Percentiles rank a stretch among this genome's conserved stretches.
phyloP scores from a whole-genome alignment of 2,329 filamentous ascomycete genomes.

The Bretziella fagacearum region DNA sequence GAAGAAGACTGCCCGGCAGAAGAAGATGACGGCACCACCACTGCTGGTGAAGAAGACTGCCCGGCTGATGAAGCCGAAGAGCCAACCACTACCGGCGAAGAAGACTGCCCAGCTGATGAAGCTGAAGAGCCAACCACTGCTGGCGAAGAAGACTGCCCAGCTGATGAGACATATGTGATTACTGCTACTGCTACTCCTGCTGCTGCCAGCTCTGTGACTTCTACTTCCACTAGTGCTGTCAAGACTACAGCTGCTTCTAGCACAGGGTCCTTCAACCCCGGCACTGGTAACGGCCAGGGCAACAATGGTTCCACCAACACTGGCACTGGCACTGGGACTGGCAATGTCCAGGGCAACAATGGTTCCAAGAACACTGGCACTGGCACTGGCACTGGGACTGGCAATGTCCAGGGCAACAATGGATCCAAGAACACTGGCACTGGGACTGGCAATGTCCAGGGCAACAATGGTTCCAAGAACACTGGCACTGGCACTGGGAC shows the following conservation, averaged over 20 bases:
- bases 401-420: too few relatives aligned
- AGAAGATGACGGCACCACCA: background rate
- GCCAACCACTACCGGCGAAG: too few relatives aligned
- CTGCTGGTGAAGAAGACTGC: background rate
- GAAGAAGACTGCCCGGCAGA: background rate
- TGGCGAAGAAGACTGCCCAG: too few relatives aligned
- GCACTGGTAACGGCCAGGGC: too few relatives aligned
- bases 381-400: too few relatives aligned
- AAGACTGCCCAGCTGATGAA: background rate
- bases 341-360: background rate
- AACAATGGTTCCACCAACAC: background rate
- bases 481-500: background rate
- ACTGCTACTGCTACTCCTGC: background rate
- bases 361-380: too few relatives aligned
- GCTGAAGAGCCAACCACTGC: background rate
- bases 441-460: too few relatives aligned
- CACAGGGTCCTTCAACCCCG: too few relatives aligned
- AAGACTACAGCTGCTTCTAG: background rate
- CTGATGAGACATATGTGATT: too few relatives aligned
- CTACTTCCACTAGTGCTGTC: background rate
- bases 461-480: background rate
- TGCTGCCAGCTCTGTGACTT: background rate
- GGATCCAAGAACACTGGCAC: too few relatives aligned
- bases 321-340: background rate
- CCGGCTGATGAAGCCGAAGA: too few relatives aligned